These are phyloP conservation scores for Babjeviella inositovora DNA, from an alignment of 805 yeast species.

Conservation along the genomic window DNA sequence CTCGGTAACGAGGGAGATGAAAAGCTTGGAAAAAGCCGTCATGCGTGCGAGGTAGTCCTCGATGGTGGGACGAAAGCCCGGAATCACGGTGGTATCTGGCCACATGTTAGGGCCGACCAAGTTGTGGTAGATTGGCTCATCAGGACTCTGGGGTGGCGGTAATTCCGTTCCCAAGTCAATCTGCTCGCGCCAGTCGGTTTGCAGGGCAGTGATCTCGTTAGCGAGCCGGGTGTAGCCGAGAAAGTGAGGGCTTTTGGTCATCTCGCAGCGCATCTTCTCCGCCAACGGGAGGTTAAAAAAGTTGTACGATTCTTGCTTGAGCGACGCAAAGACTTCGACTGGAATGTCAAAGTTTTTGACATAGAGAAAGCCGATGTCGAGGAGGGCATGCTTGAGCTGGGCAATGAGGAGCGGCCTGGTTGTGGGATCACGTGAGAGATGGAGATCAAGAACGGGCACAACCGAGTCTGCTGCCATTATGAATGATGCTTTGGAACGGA, in stretches of 20 bases:
- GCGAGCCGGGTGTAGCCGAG: conserved; percentile 41
- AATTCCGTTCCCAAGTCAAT: conserved; percentile 40
- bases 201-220: conserved; percentile 36
- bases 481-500: too few species aligned
- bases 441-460: conserved; percentile 29
- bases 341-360: conserved; percentile 29
- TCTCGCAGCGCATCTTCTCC: conserved; percentile 26
- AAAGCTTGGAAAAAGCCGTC: conserved; percentile 20
- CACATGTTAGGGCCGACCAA: conserved; percentile 43
- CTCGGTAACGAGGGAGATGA: conserved; percentile 34
- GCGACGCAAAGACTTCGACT: conserved; percentile 15
- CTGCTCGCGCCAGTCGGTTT: conserved; percentile 46
- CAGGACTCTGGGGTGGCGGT: conserved; percentile 17
- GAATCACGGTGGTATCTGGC: conserved; percentile 24
- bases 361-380: conserved; percentile 38
- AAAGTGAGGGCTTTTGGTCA: conserved; percentile 42
- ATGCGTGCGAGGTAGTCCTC: conserved; percentile 25
- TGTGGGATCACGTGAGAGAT: conserved; percentile 18
- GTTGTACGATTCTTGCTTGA: conserved; percentile 19
- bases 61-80: conserved; percentile 23
- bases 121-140: conserved; percentile 24
- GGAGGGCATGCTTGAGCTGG: conserved; percentile 25
- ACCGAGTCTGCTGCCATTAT: too few species aligned
- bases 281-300: conserved; percentile 29
- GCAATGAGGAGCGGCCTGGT: conserved; percentile 24